Conservation (phyloP, 768 basidiomycete genomes). For the Leccinum longicurvipes region DNA sequence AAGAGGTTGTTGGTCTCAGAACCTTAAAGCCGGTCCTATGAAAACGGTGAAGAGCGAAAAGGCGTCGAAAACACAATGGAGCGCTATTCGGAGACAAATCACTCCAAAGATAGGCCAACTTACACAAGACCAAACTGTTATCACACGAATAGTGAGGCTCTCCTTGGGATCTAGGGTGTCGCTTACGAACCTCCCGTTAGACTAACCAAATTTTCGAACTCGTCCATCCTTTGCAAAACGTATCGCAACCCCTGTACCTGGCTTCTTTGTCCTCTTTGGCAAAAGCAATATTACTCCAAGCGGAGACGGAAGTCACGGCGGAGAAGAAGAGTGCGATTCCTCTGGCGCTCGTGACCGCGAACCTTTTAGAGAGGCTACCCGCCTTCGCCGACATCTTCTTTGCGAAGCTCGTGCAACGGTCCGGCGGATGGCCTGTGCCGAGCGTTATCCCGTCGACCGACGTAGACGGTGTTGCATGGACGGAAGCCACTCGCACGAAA, state of each 20-base stretch:
- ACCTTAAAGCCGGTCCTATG: conserved; percentile 64
- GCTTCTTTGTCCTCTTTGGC: conserved; percentile 85
- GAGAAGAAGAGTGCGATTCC: conserved; percentile 83
- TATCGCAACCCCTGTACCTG: conserved; percentile 49
- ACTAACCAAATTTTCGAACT: conserved; percentile 43
- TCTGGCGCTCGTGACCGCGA: conserved; percentile 67
- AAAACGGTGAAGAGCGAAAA: conserved; percentile 58
- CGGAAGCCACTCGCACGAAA: conserved; percentile 40
- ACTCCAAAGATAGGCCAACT: conserved; percentile 87
- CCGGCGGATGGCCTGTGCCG: conserved; percentile 87
- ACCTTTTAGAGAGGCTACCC: conserved; percentile 57
- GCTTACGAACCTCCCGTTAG: conserved; percentile 25
- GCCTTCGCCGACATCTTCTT: conserved; percentile 75
- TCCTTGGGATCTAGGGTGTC: conserved; percentile 5
- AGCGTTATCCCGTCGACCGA: conserved; percentile 52
- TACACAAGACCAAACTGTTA: conserved; percentile 63
- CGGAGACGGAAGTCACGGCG: conserved; percentile 89
- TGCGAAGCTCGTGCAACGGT: conserved; percentile 79
- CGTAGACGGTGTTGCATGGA: conserved; percentile 47
- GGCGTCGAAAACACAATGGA: conserved; percentile 58
- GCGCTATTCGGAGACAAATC: conserved; percentile 67
- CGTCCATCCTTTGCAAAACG: conserved; percentile 30
- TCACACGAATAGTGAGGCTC: conserved; percentile 59
- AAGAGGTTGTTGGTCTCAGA: conserved; percentile 35
- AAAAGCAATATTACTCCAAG: conserved; percentile 86